Percentiles rank a stretch among this genome's conserved stretches.
Conservation (phyloP, 2,329 filamentous ascomycete species). For the Cytospora piceicola region DNA sequence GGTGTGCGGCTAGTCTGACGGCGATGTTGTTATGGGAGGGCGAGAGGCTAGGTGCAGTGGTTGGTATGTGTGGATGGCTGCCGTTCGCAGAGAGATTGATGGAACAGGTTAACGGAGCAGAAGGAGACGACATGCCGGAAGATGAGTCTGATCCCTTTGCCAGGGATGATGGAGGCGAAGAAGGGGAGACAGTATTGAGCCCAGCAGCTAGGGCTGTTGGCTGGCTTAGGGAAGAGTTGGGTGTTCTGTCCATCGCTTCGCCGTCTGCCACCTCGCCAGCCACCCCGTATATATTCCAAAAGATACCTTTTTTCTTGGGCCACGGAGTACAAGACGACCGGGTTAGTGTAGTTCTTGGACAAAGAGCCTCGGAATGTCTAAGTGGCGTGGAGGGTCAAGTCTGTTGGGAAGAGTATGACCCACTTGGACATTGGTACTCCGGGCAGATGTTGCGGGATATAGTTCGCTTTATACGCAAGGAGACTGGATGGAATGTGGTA, state of each 20-base stretch:
- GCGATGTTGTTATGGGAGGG: slow-evolving; percentile 50
- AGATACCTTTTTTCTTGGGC: slow-evolving; percentile 50
- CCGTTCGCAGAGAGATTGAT: slow-evolving; percentile 40
- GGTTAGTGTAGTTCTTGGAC: slow-evolving; percentile 37
- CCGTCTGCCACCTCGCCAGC: not conserved
- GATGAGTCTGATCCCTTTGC: slow-evolving; percentile 21
- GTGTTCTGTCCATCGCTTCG: not conserved
- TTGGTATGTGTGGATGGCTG: slow-evolving; percentile 52
- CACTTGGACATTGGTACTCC: slow-evolving; percentile 52
- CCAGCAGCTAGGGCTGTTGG: not conserved
- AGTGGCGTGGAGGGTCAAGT: not conserved
- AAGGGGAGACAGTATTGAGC: not conserved
- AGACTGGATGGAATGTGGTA: no score
- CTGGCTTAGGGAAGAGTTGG: slow-evolving; percentile 4
- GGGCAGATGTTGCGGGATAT: slow-evolving; percentile 46
- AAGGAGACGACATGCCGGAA: slow-evolving; percentile 34
- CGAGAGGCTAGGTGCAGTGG: slow-evolving; percentile 41
- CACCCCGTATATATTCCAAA: not conserved
- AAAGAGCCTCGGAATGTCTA: not conserved
- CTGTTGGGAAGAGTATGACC: slow-evolving; percentile 40
- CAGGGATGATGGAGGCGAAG: not conserved
- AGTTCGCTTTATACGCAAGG: slow-evolving; percentile 34
- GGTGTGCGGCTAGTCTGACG: slow-evolving; percentile 51
- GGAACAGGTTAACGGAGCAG: slow-evolving; percentile 13
- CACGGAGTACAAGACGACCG: slow-evolving; percentile 49